phyloP scores from a whole-genome alignment of 2,329 filamentous ascomycete species.

The Botrytis fabae region DNA sequence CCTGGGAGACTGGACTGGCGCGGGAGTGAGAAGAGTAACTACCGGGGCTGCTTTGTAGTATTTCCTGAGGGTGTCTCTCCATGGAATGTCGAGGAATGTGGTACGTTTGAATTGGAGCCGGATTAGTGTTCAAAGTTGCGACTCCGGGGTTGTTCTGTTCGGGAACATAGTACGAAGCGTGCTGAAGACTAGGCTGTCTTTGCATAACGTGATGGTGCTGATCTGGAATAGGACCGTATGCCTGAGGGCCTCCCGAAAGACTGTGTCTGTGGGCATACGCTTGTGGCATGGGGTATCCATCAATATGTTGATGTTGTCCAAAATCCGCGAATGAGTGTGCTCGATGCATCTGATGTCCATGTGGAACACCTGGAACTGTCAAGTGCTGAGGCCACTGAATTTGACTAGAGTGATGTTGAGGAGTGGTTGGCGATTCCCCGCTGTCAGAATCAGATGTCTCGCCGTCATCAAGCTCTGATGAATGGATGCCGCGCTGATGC shows the following conservation, averaged over 20 bases:
- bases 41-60: conserved; percentile 59
- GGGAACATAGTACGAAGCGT: conserved; percentile 52
- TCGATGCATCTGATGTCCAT: conserved; percentile 45
- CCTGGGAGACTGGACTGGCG: conserved; percentile 54
- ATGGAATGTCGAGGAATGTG: conserved; percentile 45
- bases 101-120: conserved; percentile 50
- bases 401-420: conserved; percentile 48
- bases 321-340: conserved; percentile 58
- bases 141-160: conserved; percentile 63
- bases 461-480: conserved; percentile 49
- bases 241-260: conserved; percentile 48
- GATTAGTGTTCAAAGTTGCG: conserved; percentile 59
- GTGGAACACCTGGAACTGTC: conserved; percentile 42
- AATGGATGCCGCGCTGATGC: conserved; percentile 58
- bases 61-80: conserved; percentile 47
- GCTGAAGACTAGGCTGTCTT: conserved; percentile 38
- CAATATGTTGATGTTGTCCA: conserved; percentile 47
- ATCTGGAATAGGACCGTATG: conserved; percentile 47
- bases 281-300: conserved; percentile 37
- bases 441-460: conserved; percentile 42
- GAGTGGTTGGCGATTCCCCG: conserved; percentile 60
- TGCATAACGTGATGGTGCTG: conserved; percentile 46
- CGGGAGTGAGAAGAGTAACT: conserved; percentile 58
- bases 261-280: conserved; percentile 51
- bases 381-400: conserved; percentile 53